Evolutionary conservation across 2,329 filamentous ascomycete species (phyloP), one percentile per base, ranked within the genome.

Genomic region (Trichoderma atroviride): DNA sequence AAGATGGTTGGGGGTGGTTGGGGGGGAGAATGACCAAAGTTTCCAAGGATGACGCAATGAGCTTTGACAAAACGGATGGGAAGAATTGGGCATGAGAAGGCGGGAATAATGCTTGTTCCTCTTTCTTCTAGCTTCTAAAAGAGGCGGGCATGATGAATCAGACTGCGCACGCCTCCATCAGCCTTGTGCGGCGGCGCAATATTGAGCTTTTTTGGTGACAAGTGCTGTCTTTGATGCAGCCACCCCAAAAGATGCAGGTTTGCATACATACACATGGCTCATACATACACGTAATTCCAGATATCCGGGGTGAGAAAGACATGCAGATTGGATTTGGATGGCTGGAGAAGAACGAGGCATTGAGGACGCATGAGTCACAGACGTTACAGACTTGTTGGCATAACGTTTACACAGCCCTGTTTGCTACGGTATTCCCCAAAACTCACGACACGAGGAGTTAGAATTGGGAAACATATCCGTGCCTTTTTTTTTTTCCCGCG

Each of bases 41-140:
- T 5, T 43, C 11, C 61, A 56, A 29, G 61, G n/a, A 64, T 64
- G 61, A 64, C 61, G 61, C 50, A 56, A 64, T 64, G 61, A 29
- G 5, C 29, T n/a, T 55, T 35, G 19, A 14, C 33, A 56, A 43
- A 57, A 35, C 33, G 33, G 61, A 64, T 50, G 50, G 19, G 22
- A n/a, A 29, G 22, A 22, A 40, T 55, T 37, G 29, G 61, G 56
- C 56, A 59, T 14, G 35, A 43, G 37, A 59, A 58, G 29, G 11
- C 4, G 56, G 35, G 22, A 33, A 47, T 2, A 31, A 35, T 35
- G 33, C n/a, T 22, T 35, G 29, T 16, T 24, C 6, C 24, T 22
- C 43, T 22, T 14, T 19, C 16, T 40, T 19, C 37, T 40, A 19
- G 37, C 37, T 19, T 40, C 37, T 43, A 43, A 43, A 43, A 43